Evolutionary conservation across 75 land plant species (phyloP), one percentile per base, ranked within the genome.

Genomic region (Cunninghamia lanceolata): DNA sequence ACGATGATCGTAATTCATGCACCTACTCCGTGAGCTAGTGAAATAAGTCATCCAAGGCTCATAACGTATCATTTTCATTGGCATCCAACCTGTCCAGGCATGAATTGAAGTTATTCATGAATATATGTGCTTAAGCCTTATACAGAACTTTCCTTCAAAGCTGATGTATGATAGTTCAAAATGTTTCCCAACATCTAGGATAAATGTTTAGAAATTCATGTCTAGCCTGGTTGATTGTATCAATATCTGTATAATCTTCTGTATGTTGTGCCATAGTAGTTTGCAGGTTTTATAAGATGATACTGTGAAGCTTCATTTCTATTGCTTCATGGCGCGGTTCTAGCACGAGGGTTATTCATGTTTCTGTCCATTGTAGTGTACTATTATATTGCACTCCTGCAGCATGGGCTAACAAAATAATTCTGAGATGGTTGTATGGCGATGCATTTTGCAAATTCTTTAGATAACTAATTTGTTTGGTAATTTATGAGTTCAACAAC

Each of bases 231-330:
- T n/a, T 28, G 52, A 80, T 45, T 80, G 45, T 13, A 45, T 45
- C 42, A 43, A 47, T n/a, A 45, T 43, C 82, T 80, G 40, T 80
- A 45, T 45, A 80, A 10, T 80, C 46, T 80, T 80, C 82, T 80
- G 50, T 80, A 80, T 80, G 42, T 45, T 80, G 47, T 80, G 82
- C 32, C 8, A 80, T 80, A 45, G 82, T 80, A 80, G 82, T 43
- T 43, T n/a, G 25, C 13, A 80, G 46, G 50, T 80, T 45, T 45
- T 46, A 43, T n/a, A 80, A 8, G 82, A 80, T 80, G 25, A 77
- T 77, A 19, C 28, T 63, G 68, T 38, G 80, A 77, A 77, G 80
- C 80, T 77, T 43, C 11, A 25, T 45, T 80, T 34, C 47, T 45
- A 45, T 14, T 45, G 82, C 32, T 13, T 80, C 82, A 14, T 42